These are phyloP conservation scores for Hymenoscyphus fructigenus DNA, from an alignment of 2,329 filamentous ascomycete species.

Conservation along the genomic window DNA sequence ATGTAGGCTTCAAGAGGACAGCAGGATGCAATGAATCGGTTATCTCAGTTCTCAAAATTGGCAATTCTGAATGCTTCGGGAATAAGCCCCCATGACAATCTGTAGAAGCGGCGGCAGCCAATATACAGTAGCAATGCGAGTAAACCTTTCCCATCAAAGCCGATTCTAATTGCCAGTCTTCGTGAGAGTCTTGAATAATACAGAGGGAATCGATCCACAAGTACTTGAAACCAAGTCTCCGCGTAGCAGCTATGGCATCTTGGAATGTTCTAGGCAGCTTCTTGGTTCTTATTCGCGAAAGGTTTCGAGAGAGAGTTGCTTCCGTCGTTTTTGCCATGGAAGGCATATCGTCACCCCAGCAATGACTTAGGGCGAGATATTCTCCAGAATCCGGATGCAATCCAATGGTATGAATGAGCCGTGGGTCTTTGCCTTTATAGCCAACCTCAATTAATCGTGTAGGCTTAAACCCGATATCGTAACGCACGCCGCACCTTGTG, in stretches of 20 bases:
- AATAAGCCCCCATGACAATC: constrained; percentile 17
- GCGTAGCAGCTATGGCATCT: constrained; percentile 29
- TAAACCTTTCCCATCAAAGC: constrained; percentile 18
- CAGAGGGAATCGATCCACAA: constrained; percentile 31
- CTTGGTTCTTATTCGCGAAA: constrained; percentile 13
- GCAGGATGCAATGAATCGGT: neutral
- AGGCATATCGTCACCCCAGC: constrained; percentile 15
- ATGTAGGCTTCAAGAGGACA: constrained; percentile 5
- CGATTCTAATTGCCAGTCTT: constrained; percentile 28
- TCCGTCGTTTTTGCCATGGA: constrained; percentile 4
- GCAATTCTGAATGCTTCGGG: constrained; percentile 1
- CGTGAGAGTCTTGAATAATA: constrained; percentile 21
- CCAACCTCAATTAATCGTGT: constrained; percentile 21
- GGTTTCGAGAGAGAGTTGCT: constrained; percentile 1
- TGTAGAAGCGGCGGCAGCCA: constrained; percentile 18
- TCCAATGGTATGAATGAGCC: neutral
- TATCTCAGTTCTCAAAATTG: neutral
- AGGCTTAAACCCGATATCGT: constrained; percentile 18
- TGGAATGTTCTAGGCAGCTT: constrained; percentile 29
- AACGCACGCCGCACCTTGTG: constrained; percentile 14
- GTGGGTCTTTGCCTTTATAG: constrained; percentile 2
- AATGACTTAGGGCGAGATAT: constrained; percentile 21
- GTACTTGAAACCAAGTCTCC: constrained; percentile 23
- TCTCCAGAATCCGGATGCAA: neutral
- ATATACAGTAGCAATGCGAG: constrained; percentile 13